Base-by-base conservation (phyloP, 805 yeast species). In the Yarrowia osloensis region DNA sequence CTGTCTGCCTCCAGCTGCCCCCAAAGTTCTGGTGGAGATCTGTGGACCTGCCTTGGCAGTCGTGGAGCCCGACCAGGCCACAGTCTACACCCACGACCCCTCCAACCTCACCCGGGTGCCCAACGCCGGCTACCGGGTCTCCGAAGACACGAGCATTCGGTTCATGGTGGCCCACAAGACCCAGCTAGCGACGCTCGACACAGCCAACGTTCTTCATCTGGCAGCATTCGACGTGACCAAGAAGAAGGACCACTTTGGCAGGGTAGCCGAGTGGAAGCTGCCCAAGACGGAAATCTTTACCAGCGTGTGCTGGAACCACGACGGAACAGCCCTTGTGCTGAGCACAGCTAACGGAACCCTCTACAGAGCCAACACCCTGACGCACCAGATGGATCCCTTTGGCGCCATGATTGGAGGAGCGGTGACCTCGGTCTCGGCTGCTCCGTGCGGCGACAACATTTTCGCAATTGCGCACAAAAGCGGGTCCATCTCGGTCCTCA, bases 391-490 rank as follows among this genome's bases (percentile, higher is more conserved):
- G 49, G 33, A 46, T 19, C 52, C 66, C 8, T 61, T 61, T 31
- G 66, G 54, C 9, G 66, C 66, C 26, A 44, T 44, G 1, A 22
- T 61, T 4, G 66, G 66, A 13, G 66, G 66, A 1, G 42, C 68
- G 0, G 44, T 67, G 6, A 62, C 67, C 12, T 61, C 52, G 3
- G 39, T 67, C 1, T 40, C 67, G 7, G 62, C 68, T 2, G 67
- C 68, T n/a, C 68, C 68, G 5, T 67, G 67, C 21, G 68, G 68
- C 8, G 62, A 67, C 31, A 57, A 66, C 24, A 49, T 67, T 21
- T 67, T 62, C 39, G 68, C 68, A 1, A 59, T 67, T 17, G 33
- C 68, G 4, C 52, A 66, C 47, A 66, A 59, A 44, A 24, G 50
- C 31, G 59, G 66, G 29, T 21, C 50, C 37, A 55, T 65, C 21